Evolutionary conservation across 2,329 filamentous ascomycete species (phyloP).

Genomic region (Aspergillus niger): DNA sequence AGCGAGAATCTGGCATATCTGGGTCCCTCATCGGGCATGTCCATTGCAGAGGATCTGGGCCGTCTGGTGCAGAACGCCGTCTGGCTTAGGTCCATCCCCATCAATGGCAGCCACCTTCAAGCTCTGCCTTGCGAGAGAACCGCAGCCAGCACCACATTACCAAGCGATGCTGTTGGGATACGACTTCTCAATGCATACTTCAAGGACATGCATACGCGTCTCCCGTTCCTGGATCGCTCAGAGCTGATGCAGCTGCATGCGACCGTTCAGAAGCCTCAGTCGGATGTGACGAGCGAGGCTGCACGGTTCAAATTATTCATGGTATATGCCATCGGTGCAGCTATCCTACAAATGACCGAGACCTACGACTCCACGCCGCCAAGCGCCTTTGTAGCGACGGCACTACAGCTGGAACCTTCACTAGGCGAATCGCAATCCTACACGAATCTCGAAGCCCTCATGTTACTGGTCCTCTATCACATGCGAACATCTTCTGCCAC

Average conservation of each 20-base stretch:
- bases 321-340: conserved; percentile 26
- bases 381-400: conserved; percentile 15
- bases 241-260: background rate
- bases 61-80: conserved; percentile 18
- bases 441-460: conserved; percentile 25
- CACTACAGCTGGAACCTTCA: conserved; percentile 18
- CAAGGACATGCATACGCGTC: conserved; percentile 22
- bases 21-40: conserved; percentile 21
- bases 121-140: background rate
- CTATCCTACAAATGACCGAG: conserved; percentile 21
- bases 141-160: background rate
- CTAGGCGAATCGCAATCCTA: conserved; percentile 15
- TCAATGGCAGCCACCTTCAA: conserved; percentile 7
- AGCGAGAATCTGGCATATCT: conserved; percentile 18
- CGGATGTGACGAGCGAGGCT: background rate
- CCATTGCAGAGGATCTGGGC: conserved; percentile 21
- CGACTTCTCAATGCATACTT: conserved; percentile 25
- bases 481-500: conserved; percentile 25
- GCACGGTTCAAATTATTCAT: conserved; percentile 26
- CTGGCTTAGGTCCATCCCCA: conserved; percentile 16
- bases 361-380: conserved; percentile 20
- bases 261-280: background rate
- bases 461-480: conserved; percentile 28
- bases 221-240: conserved; percentile 21
- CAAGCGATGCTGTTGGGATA: conserved; percentile 17